A percentile compares a stretch with the other conserved stretches of the same genome.
Conservation (phyloP, 2,329 filamentous ascomycete genomes). For the Aspergillus sp. region DNA sequence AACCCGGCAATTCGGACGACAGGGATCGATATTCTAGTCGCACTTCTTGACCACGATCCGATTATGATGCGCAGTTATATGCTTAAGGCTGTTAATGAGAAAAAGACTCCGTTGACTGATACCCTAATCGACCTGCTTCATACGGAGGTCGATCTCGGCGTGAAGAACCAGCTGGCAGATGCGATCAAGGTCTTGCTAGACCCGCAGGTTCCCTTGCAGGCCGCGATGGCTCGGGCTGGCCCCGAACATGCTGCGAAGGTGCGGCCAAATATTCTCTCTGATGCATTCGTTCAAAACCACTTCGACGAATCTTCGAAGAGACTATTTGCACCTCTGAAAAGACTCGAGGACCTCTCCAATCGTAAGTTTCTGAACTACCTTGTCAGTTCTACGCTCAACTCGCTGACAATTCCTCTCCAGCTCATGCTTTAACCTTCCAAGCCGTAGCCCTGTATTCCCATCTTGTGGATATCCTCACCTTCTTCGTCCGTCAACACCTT, state of each 20-base stretch:
- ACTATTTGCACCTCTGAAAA: constrained; percentile 82
- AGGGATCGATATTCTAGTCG: constrained; percentile 88
- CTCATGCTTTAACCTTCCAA: constrained; percentile 73
- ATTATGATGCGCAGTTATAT: constrained; percentile 92
- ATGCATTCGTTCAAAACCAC: constrained; percentile 81
- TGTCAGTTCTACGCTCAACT: neutral
- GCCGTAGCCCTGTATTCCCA: constrained; percentile 90
- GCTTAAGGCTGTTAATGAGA: constrained; percentile 86
- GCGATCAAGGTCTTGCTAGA: constrained; percentile 92
- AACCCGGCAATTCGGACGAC: constrained; percentile 86
- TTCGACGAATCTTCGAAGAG: constrained; percentile 84
- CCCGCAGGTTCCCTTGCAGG: constrained; percentile 60
- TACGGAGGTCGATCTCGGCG: constrained; percentile 86
- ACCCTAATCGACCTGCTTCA: constrained; percentile 89
- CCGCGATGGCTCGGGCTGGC: constrained; percentile 61
- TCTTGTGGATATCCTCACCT: constrained; percentile 88
- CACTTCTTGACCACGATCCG: constrained; percentile 93
- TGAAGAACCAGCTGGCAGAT: constrained; percentile 94
- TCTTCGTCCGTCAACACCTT: constrained; percentile 87
- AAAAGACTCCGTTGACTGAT: constrained; percentile 81
- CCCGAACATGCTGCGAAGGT: constrained; percentile 68
- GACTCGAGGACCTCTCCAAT: constrained; percentile 66
- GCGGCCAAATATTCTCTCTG: constrained; percentile 71
- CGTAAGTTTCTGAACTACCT: constrained; percentile 40
- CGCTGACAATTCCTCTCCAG: constrained; percentile 34